Evolutionary conservation across 345 rosid species (phyloP).

Genomic region (Mangifera indica): DNA sequence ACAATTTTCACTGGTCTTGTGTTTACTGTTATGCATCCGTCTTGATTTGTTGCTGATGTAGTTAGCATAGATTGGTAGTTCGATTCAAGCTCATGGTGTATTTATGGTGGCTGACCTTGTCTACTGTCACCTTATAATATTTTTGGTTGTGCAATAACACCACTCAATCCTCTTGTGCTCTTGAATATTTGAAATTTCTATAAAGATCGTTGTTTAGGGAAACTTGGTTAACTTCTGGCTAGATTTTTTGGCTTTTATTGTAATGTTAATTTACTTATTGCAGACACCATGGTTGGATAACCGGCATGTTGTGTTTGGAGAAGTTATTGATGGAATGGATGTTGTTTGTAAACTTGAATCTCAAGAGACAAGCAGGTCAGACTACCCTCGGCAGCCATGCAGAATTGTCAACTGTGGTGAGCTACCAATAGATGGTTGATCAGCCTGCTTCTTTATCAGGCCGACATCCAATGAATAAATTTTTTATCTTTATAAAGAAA

Average conservation of each 20-base stretch:
- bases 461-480: not conserved
- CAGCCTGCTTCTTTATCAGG: slow-evolving; percentile 1
- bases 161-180: too few species aligned
- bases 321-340: slow-evolving; percentile 78
- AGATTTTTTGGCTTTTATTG: not conserved
- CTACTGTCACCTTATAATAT: too few species aligned
- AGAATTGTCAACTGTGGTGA: slow-evolving; percentile 82
- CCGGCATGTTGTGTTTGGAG: slow-evolving; percentile 89
- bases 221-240: slow-evolving; percentile 8
- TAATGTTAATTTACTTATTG: slow-evolving; percentile 9
- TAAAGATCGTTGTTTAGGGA: too few species aligned
- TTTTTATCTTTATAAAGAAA: not conserved
- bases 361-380: slow-evolving; percentile 68
- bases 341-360: slow-evolving; percentile 70
- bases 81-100: not conserved
- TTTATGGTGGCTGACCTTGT: too few species aligned
- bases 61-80: not conserved
- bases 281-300: slow-evolving; percentile 89
- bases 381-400: slow-evolving; percentile 62
- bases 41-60: too few species aligned
- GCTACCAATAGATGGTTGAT: slow-evolving; percentile 65
- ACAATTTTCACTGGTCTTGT: not conserved
- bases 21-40: not conserved
- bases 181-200: too few species aligned
- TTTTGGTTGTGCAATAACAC: too few species aligned